Base-by-base conservation (phyloP, 1,139 yeast genomes). In the Wickerhamomyces sp. region DNA sequence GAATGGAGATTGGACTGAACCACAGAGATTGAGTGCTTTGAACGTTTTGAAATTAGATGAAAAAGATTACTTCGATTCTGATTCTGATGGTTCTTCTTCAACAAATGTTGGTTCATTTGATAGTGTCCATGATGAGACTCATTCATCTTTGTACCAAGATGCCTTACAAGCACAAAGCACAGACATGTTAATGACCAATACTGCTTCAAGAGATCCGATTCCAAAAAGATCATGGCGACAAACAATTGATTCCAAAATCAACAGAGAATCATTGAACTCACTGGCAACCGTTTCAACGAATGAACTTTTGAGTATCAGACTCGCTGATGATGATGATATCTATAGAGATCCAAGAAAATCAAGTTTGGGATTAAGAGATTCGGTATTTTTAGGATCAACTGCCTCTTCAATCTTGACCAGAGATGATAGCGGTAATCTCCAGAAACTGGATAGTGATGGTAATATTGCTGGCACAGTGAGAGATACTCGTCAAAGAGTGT, bases 221-320 rank as follows among this genome's bases (percentile, higher is more conserved):
- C 65, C 81, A 7, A 66, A 72, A 51, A 79, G 79, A 62, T 88
- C 96, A 7, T 89, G 98, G 97, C 73, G 96, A 62, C 74, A 72
- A 50, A 74, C 76, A 1, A 58, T 65, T 44, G 66, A 65, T 27
- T 63, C 73, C 6, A 57, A 43, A 29, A 77, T 76, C 34, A 53
- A 57, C 40, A 75, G 85, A 55, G 79, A 78, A 42, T 85, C 94
- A 18, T 72, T 79, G 48, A 78, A 77, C 33, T 86, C 96, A 0
- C 60, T 86, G 52, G 91, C 93, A 34, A 89, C 96, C 0, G 93
- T 90, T 29, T 83, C 93, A 41, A 87, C 96, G 0, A 90, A 84
- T 47, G 94, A 89, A 63, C 72, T 90, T 40, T 76, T 89, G 59
- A 84, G 90, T 10, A 89, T 93, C 36, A 76, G 91, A 57, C 69